Evolutionary conservation across 352 stramenopile genomes (phyloP), one percentile per base, ranked within the genome.

Genomic region (Globisporangium paddicum): DNA sequence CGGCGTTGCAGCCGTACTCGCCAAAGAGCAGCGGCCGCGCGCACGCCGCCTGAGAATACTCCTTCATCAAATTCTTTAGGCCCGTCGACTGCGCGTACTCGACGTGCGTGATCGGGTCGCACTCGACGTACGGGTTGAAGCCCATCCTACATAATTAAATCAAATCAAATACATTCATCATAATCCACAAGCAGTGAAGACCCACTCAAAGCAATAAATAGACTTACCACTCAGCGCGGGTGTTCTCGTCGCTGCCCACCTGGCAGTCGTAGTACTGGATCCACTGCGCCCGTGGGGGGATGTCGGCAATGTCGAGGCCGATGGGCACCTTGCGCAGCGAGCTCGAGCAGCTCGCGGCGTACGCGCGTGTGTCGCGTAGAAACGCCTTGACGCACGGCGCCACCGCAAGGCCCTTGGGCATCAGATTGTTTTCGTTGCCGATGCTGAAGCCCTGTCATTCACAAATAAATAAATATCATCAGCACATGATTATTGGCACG

Each of bases 71-170:
- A 32, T 58, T 68, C 47, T 78, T 53, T 4, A 85, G 58, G 21
- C 75, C 75, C 18, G 57, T 60, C 32, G 75, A 82, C 34, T 82
- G 46, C 10, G 38, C n/a, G 60, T 87, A 90, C 53, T 72, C 37
- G 5, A 69, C 42, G 69, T 91, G 71, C 5, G 69, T 79, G 14
- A 62, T 60, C 10, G 76, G 71, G 55, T 91, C 67, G 46, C 77
- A 90, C 50, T 90, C 77, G 2, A 87, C 77, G 60, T 90, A 90
- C 48, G 77, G 78, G 49, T 91, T 76, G 40, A 70, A 71, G 14
- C 60, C 60, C 3, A 61, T n/a, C n/a, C n/a, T n/a, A n/a, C n/a
- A n/a, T n/a, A n/a, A n/a, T n/a, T n/a, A n/a, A n/a, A n/a, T n/a
- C n/a, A n/a, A n/a, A n/a, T n/a, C n/a, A n/a, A n/a, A n/a, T n/a